Percentiles rank a stretch among this genome's conserved stretches.
Evolutionary conservation across 176 grass and related monocot genomes (phyloP).

Genomic region (Leersia perrieri): DNA sequence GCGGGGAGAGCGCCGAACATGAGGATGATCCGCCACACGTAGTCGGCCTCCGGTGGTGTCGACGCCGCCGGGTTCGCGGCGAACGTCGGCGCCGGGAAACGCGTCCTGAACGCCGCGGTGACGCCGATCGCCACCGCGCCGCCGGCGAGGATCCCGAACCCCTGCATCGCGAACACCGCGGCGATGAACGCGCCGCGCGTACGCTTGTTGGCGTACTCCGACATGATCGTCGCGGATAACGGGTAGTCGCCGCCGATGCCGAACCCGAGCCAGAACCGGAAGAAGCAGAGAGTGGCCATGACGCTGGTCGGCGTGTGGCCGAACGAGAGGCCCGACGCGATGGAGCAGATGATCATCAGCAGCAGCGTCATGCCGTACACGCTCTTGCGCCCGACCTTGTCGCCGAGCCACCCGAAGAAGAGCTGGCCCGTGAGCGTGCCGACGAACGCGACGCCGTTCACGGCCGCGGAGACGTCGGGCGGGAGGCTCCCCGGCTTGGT

Average conservation of each 20-base stretch:
- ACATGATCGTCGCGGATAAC: constrained; percentile 78
- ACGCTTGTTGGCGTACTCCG: constrained; percentile 67
- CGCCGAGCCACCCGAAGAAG: constrained; percentile 42
- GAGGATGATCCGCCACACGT: constrained; percentile 57
- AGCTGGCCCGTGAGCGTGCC: constrained; percentile 37
- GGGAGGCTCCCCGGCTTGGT: constrained; percentile 15
- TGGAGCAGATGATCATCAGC: constrained; percentile 33
- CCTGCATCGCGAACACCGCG: constrained; percentile 81
- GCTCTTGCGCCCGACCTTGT: constrained; percentile 27
- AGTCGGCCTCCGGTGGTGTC: constrained; percentile 32
- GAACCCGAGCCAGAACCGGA: constrained; percentile 89
- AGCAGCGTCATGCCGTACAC: constrained; percentile 37
- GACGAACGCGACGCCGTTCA: constrained; percentile 34
- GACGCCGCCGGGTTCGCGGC: constrained; percentile 33
- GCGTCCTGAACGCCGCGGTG: constrained; percentile 24
- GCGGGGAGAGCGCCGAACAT: constrained; percentile 58
- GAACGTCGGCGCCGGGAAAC: constrained; percentile 33
- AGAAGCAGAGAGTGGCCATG: constrained; percentile 77
- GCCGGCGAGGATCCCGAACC: constrained; percentile 63
- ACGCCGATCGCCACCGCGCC: constrained; percentile 40
- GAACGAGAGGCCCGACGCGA: constrained; percentile 26
- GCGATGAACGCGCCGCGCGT: constrained; percentile 73
- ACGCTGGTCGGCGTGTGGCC: neutral
- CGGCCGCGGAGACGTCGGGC: constrained; percentile 8
- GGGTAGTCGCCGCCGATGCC: constrained; percentile 90